phyloP scores from a whole-genome alignment of 805 yeast species.

The Candida alai region DNA sequence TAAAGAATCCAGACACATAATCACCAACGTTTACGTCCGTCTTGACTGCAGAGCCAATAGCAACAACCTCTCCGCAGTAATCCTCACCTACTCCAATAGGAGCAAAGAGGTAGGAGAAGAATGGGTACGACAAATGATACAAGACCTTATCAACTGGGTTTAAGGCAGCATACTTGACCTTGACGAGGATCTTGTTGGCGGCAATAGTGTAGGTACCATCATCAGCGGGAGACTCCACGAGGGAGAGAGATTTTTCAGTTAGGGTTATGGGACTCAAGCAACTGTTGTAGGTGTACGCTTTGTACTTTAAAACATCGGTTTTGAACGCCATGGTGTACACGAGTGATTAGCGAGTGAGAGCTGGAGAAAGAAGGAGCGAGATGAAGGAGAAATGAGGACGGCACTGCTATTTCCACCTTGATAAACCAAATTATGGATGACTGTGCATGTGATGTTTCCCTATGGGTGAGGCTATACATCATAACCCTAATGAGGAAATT shows the following conservation, averaged over 20 bases:
- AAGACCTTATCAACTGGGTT: slow-evolving; percentile 31
- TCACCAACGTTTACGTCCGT: slow-evolving; percentile 25
- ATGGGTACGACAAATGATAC: slow-evolving; percentile 12
- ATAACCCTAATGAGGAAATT: no score
- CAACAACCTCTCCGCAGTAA: slow-evolving; percentile 30
- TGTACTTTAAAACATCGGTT: slow-evolving; percentile 14
- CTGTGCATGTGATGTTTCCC: no score
- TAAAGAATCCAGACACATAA: slow-evolving; percentile 24
- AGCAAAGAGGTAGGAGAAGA: slow-evolving; percentile 4
- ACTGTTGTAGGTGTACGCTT: slow-evolving; percentile 14
- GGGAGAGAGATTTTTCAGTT: slow-evolving; percentile 9
- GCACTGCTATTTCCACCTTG: no score
- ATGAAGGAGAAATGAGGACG: no score
- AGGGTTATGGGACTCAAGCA: slow-evolving; percentile 12
- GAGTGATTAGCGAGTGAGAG: no score
- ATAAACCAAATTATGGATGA: no score
- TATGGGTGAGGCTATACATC: no score
- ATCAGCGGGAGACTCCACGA: slow-evolving; percentile 8
- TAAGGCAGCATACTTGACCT: slow-evolving; percentile 28
- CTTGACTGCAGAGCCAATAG: slow-evolving; percentile 25
- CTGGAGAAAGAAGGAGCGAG: no score
- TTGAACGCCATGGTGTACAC: slow-evolving; percentile 12
- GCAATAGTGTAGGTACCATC: slow-evolving; percentile 15
- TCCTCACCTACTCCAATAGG: slow-evolving; percentile 29
- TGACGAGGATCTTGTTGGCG: slow-evolving; percentile 22